These are phyloP conservation scores for Solanum tarijense DNA, from an alignment of 257 asterid genomes.

Conservation along the genomic window DNA sequence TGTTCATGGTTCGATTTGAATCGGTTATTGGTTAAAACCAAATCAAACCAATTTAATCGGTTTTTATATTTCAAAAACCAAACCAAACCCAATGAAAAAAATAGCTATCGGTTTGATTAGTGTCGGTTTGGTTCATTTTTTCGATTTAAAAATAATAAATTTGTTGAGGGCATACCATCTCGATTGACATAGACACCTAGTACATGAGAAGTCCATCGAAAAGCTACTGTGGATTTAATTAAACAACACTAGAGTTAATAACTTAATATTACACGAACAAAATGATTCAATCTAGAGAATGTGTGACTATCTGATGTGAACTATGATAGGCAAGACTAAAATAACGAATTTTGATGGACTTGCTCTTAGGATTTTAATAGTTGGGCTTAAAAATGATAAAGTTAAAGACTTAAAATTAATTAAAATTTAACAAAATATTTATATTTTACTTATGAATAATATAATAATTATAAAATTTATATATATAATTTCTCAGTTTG, in stretches of 20 bases:
- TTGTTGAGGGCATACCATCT: background rate
- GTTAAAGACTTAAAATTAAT: background rate
- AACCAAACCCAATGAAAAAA: too few relatives aligned
- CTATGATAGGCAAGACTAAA: background rate
- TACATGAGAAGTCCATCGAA: background rate
- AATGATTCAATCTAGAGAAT: too few relatives aligned
- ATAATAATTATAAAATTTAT: too few relatives aligned
- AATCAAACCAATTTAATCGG: background rate
- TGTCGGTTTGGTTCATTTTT: too few relatives aligned
- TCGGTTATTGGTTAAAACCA: too few relatives aligned
- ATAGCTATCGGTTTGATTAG: background rate
- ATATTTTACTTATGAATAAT: background rate
- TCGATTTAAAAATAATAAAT: too few relatives aligned
- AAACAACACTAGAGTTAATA: background rate
- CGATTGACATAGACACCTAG: background rate
- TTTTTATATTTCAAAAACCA: background rate
- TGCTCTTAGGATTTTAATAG: background rate
- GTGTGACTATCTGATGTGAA: background rate
- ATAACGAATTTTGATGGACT: background rate
- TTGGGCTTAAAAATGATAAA: background rate
- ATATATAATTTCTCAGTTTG: background rate
- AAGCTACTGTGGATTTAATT: background rate
- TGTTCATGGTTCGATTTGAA: too few relatives aligned
- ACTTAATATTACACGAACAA: too few relatives aligned
- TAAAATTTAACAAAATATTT: too few relatives aligned